Base-by-base conservation (phyloP, 176 grass and related monocot species). In the Oryza rufipogon region DNA sequence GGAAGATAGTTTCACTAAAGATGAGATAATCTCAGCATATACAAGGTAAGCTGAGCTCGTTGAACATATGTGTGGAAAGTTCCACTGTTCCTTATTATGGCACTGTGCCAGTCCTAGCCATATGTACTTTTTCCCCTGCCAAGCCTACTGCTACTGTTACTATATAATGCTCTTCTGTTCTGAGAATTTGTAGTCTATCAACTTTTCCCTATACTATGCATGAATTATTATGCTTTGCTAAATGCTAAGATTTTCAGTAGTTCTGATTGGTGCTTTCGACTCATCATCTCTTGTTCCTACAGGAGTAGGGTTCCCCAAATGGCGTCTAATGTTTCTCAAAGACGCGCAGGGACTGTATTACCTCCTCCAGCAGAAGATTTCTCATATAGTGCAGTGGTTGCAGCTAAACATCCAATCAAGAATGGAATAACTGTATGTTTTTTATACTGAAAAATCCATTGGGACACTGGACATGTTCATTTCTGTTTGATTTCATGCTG, bases 1-100 rank as follows among this genome's bases (percentile, higher is more conserved):
- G 74, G 91, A 99, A 68, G 97, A 99, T 89, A 96, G 93, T 82
- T 99, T 99, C 70, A 99, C 97, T 58, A 99, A 99, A 86, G 97
- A 99, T 82, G 97, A 99, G 79, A 88, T 99, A 60, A 99, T 99
- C 68, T 99, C 97, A 88, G 97, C 93, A 64, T 99, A 94, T 88
- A 99, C 96, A 49, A 94, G 96, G 93, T 99, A 91, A 68, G 76
- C 32, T 64, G 22, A 63, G 65, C 9, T 79, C 60, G 20, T 86
- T 66, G 66, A 72, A 74, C 23, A 67, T 69, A 42, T 47, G 48
- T 46, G n/a, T 86, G 58, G 19, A 73, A 77, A 63, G 58, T 63
- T 23, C 47, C 11, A 39, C 7, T 60, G 25, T 79, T 64, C 49
- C 15, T 79, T 86, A 14, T 25, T 68, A 73, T 65, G 41, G 0